A percentile compares a stretch with the other conserved stretches of the same genome.
Evolutionary conservation across 805 yeast species (phyloP).

Genomic region (Starmerella floris): DNA sequence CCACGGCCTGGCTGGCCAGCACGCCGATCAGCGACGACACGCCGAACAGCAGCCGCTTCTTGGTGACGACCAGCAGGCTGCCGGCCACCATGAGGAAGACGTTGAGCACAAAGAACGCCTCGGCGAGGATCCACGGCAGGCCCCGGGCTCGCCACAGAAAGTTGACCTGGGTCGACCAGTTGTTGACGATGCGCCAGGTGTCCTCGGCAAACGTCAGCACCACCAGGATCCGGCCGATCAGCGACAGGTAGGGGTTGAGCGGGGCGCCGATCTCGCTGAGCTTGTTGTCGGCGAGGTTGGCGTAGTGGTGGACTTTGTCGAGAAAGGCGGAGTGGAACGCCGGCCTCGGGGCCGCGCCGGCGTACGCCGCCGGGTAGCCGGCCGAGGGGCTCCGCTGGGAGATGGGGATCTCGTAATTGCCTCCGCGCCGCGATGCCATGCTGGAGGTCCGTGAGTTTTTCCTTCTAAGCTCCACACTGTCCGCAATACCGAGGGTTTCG

Average conservation of each 20-base stretch:
- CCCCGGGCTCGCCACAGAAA: slow-evolving; percentile 70
- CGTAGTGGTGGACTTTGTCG: slow-evolving; percentile 12
- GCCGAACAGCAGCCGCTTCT: slow-evolving; percentile 57
- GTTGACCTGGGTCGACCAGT: slow-evolving; percentile 84
- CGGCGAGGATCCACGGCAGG: slow-evolving; percentile 61
- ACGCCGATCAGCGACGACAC: slow-evolving; percentile 56
- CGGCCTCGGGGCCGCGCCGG: background rate
- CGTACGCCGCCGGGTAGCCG: background rate
- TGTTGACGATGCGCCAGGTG: slow-evolving; percentile 64
- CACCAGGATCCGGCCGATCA: slow-evolving; percentile 75
- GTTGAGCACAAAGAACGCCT: slow-evolving; percentile 52
- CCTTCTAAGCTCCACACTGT: too few relatives aligned
- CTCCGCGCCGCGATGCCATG: slow-evolving; percentile 3
- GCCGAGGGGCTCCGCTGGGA: background rate
- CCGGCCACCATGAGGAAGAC: slow-evolving; percentile 59
- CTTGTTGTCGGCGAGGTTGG: slow-evolving; percentile 24
- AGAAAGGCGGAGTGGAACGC: slow-evolving; percentile 4
- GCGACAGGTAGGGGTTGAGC: slow-evolving; percentile 46
- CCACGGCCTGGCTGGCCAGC: slow-evolving; percentile 69
- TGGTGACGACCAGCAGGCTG: slow-evolving; percentile 54
- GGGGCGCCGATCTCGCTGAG: slow-evolving; percentile 28
- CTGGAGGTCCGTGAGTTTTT: too few relatives aligned
- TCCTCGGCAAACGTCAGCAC: slow-evolving; percentile 93
- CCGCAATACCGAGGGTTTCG: too few relatives aligned
- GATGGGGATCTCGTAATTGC: background rate